phyloP scores from a whole-genome alignment of 768 basidiomycete species.

The Kwoniella dendrophila region DNA sequence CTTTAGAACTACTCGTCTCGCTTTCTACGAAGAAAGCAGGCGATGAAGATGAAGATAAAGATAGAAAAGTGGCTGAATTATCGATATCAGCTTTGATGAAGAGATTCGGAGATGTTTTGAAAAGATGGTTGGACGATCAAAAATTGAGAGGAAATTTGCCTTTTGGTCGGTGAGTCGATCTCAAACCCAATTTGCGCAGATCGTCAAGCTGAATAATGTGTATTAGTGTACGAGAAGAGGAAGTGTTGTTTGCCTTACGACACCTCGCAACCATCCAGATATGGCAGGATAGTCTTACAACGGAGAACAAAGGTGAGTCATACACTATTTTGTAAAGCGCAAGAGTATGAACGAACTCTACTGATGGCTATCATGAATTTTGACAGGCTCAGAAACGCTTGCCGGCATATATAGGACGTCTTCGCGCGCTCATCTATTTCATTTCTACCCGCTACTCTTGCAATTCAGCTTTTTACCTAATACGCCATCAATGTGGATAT shows the following conservation, averaged over 20 bases:
- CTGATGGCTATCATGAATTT: neutral
- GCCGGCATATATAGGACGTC: slow-evolving; percentile 75
- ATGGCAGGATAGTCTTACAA: slow-evolving; percentile 53
- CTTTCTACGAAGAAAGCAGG: slow-evolving; percentile 17
- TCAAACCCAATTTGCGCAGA: neutral
- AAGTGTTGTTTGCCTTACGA: slow-evolving; percentile 77
- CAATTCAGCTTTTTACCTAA: slow-evolving; percentile 74
- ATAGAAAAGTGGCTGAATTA: slow-evolving; percentile 81
- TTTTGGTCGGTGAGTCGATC: slow-evolving; percentile 69
- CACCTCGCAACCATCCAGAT: slow-evolving; percentile 67
- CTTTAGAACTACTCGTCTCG: slow-evolving; percentile 40
- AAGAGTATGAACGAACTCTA: neutral
- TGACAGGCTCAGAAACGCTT: slow-evolving; percentile 60
- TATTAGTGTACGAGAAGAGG: slow-evolving; percentile 80
- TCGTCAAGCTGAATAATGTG: neutral
- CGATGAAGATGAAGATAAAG: slow-evolving; percentile 64
- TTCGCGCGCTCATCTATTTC: slow-evolving; percentile 78
- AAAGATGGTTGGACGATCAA: slow-evolving; percentile 80
- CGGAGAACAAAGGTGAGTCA: slow-evolving; percentile 59
- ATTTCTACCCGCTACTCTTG: slow-evolving; percentile 77
- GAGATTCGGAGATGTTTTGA: slow-evolving; percentile 71
- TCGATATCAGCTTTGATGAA: slow-evolving; percentile 71
- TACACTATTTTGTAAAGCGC: neutral
- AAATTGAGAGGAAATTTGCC: slow-evolving; percentile 81
- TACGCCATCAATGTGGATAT: slow-evolving; percentile 70